Conservation (phyloP, 192 early-diverging fungal species). For the Linnemannia exigua region DNA sequence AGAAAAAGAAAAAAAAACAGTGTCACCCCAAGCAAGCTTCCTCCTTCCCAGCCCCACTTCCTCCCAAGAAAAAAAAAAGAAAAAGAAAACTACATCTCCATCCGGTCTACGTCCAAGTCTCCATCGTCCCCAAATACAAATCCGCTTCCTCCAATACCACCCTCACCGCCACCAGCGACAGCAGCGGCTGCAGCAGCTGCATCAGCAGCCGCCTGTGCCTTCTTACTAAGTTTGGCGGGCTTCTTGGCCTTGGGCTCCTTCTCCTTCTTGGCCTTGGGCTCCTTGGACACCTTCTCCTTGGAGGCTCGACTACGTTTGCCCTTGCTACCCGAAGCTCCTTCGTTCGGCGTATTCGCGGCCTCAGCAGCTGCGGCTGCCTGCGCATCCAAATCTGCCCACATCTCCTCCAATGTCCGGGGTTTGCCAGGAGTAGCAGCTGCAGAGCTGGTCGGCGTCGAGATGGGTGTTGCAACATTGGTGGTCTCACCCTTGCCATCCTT, state of each 20-base stretch:
- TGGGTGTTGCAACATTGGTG: conserved; percentile 1
- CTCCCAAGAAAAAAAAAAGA: background rate
- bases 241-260: conserved; percentile 30
- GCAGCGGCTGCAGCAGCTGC: conserved; percentile 16
- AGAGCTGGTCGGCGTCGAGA: conserved; percentile 32
- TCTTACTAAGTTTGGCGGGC: conserved; percentile 23
- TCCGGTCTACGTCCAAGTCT: conserved; percentile 31
- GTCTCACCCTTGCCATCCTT: conserved; percentile 22
- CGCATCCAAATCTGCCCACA: conserved; percentile 41
- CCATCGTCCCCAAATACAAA: conserved; percentile 13
- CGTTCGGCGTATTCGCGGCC: background rate
- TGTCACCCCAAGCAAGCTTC: too few relatives aligned
- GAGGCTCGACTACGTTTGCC: conserved; percentile 9
- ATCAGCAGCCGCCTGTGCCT: conserved; percentile 38
- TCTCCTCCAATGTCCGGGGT: conserved; percentile 37
- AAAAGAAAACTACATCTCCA: conserved; percentile 19
- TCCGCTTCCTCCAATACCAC: conserved; percentile 14
- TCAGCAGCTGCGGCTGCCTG: conserved; percentile 10
- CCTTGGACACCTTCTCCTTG: conserved; percentile 37
- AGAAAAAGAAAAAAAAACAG: too few relatives aligned
- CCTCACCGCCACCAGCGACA: background rate
- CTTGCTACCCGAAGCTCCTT: conserved; percentile 13
- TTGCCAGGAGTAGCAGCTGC: conserved; percentile 19
- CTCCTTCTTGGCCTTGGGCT: conserved; percentile 38
- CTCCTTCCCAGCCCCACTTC: background rate